phyloP scores from a whole-genome alignment of 2,329 filamentous ascomycete species.

The Alternaria arborescens region DNA sequence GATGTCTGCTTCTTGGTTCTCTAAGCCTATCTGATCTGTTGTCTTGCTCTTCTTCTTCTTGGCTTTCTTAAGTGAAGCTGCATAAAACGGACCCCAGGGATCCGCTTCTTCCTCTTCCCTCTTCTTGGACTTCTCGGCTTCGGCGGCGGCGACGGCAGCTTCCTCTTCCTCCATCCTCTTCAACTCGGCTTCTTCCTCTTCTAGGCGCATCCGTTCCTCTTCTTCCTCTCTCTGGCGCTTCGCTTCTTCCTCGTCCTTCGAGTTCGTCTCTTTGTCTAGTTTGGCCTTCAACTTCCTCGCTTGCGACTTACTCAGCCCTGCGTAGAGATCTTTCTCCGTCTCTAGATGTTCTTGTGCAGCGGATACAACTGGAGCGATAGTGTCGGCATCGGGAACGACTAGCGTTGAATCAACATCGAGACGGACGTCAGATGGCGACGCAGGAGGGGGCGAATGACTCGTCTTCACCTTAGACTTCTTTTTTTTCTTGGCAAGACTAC shows the following conservation, averaged over 20 bases:
- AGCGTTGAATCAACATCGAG: background rate
- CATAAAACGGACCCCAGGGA: rapidly evolving
- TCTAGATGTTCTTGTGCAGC: slow-evolving; percentile 15
- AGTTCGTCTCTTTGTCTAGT: slow-evolving; percentile 39
- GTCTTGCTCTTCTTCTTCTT: slow-evolving; percentile 32
- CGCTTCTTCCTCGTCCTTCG: slow-evolving; percentile 26
- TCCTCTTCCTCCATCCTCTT: slow-evolving; percentile 35
- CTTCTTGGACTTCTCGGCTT: slow-evolving; percentile 23
- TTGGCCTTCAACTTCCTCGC: slow-evolving; percentile 45
- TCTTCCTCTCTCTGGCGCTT: slow-evolving; percentile 31
- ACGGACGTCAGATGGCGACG: background rate
- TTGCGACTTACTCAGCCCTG: slow-evolving; percentile 39
- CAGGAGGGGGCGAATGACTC: background rate
- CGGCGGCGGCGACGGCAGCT: background rate
- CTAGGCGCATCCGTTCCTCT: slow-evolving; percentile 31
- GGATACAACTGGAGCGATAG: background rate
- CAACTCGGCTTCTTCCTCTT: slow-evolving; percentile 21
- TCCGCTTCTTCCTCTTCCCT: background rate
- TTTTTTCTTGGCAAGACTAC: background rate
- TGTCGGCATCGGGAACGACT: background rate
- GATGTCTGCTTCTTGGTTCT: background rate
- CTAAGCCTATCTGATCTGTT: background rate
- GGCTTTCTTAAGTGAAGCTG: slow-evolving; percentile 16
- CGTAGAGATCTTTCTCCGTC: slow-evolving; percentile 48
- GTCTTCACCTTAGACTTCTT: background rate